Percentiles rank a stretch among this genome's conserved stretches.
Conservation (phyloP, 495 filamentous ascomycete genomes). For the Thermothielavioides terrestris region DNA sequence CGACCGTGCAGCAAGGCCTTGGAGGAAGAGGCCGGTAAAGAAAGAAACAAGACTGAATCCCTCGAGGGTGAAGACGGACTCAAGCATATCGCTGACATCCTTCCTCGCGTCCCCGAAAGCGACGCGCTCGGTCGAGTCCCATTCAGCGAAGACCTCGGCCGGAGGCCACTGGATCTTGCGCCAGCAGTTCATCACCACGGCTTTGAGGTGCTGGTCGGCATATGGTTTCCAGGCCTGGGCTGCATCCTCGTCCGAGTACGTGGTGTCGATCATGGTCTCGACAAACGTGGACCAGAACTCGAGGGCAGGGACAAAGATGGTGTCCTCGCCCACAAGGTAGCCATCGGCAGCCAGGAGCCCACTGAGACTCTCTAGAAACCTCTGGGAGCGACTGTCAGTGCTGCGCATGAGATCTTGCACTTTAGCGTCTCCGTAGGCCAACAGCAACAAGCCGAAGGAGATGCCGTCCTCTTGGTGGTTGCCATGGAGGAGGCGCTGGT, state of each 20-base stretch:
- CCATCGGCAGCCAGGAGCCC: conserved; percentile 63
- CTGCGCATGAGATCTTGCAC: conserved; percentile 42
- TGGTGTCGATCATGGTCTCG: conserved; percentile 43
- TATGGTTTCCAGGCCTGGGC: conserved; percentile 24
- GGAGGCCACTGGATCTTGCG: conserved; percentile 55
- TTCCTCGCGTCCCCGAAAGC: conserved; percentile 71
- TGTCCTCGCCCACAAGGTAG: conserved; percentile 67
- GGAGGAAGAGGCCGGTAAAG: conserved; percentile 56
- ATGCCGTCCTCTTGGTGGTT: conserved; percentile 57
- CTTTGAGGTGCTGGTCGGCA: conserved; percentile 37
- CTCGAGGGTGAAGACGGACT: conserved; percentile 63
- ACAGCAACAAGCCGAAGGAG: conserved; percentile 58
- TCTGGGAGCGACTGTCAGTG: conserved; percentile 36
- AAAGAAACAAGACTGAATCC: conserved; percentile 59
- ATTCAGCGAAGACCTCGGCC: conserved; percentile 42
- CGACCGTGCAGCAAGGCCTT: conserved; percentile 46
- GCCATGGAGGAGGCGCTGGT: conserved; percentile 46
- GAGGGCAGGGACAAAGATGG: conserved; percentile 63
- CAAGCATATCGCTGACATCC: conserved; percentile 73
- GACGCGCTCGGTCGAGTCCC: conserved; percentile 62
- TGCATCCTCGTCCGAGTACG: conserved; percentile 25
- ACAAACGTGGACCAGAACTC: conserved; percentile 78
- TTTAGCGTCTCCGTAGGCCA: conserved; percentile 59
- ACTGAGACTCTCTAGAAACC: conserved; percentile 44
- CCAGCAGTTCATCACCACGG: conserved; percentile 52